Conservation (phyloP, 192 early-diverging fungal genomes). For the Coemansia sp. region DNA sequence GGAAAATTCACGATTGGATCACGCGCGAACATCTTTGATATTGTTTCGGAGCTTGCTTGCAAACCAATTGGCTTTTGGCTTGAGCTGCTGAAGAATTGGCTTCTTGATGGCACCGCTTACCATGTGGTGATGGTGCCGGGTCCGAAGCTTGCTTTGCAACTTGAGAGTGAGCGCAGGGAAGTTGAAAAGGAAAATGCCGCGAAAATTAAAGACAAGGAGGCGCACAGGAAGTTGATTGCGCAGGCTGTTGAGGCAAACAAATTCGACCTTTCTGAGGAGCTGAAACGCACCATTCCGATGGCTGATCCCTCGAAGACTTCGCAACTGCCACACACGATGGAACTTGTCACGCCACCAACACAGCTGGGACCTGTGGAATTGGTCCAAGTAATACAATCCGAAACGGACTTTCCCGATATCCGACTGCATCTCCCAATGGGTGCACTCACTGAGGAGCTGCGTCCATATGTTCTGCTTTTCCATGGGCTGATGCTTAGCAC, state of each 20-base stretch:
- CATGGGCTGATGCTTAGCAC: slow-evolving; percentile 72
- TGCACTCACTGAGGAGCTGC: slow-evolving; percentile 59
- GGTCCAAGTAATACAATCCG: slow-evolving; percentile 63
- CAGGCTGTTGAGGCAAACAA: slow-evolving; percentile 25
- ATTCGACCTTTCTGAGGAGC: slow-evolving; percentile 52
- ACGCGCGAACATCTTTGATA: slow-evolving; percentile 29
- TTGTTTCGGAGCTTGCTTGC: slow-evolving; percentile 21
- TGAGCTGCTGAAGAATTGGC: slow-evolving; percentile 36
- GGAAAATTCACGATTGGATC: slow-evolving; percentile 23
- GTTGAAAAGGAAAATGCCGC: slow-evolving; percentile 25
- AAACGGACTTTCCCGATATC: slow-evolving; percentile 66
- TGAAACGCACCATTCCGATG: slow-evolving; percentile 59
- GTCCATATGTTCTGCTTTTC: slow-evolving; percentile 72
- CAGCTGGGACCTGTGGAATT: slow-evolving; percentile 51
- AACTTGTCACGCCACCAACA: slow-evolving; percentile 1
- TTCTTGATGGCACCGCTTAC: slow-evolving; percentile 25
- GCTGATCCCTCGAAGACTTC: slow-evolving; percentile 28
- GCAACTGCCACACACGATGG: slow-evolving; percentile 17
- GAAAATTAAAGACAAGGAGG: slow-evolving; percentile 25
- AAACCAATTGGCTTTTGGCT: slow-evolving; percentile 42
- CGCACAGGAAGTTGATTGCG: slow-evolving; percentile 55
- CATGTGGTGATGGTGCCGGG: slow-evolving; percentile 40
- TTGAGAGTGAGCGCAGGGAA: slow-evolving; percentile 31
- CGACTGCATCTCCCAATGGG: slow-evolving; percentile 58
- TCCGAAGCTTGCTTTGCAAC: slow-evolving; percentile 9